phyloP scores from a whole-genome alignment of 352 stramenopile species.

The Phytopythium sindhum region DNA sequence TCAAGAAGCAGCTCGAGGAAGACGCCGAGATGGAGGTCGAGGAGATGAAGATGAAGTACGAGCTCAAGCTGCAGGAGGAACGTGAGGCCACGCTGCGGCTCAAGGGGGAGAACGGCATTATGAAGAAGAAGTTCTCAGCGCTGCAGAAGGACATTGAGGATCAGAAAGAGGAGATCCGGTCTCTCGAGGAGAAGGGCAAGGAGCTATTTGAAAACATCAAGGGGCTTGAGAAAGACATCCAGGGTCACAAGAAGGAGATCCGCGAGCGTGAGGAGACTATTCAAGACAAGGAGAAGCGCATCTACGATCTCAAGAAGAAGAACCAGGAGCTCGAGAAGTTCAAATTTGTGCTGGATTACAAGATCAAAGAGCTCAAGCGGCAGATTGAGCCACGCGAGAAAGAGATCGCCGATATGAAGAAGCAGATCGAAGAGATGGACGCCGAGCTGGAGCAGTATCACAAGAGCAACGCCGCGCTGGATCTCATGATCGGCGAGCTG shows the following conservation, averaged over 20 bases:
- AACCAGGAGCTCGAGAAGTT: slow-evolving; percentile 97
- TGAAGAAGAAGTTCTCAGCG: slow-evolving; percentile 96
- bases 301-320: slow-evolving; percentile 97
- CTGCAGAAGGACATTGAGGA: slow-evolving; percentile 94
- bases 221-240: slow-evolving; percentile 91
- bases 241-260: slow-evolving; percentile 92
- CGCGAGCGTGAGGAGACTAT: slow-evolving; percentile 93
- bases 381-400: slow-evolving; percentile 95
- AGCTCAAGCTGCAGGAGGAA: slow-evolving; percentile 88
- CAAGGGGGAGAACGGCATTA: slow-evolving; percentile 96
- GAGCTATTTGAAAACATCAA: slow-evolving; percentile 92
- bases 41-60: slow-evolving; percentile 90
- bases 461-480: slow-evolving; percentile 92
- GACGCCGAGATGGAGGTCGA: slow-evolving; percentile 94
- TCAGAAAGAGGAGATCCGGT: slow-evolving; percentile 92
- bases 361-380: slow-evolving; percentile 96
- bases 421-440: slow-evolving; percentile 96
- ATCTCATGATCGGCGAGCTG: slow-evolving; percentile 94
- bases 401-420: slow-evolving; percentile 94
- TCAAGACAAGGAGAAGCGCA: slow-evolving; percentile 95
- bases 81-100: slow-evolving; percentile 89
- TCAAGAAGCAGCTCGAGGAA: slow-evolving; percentile 91
- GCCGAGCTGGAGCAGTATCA: slow-evolving; percentile 93
- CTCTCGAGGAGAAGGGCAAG: slow-evolving; percentile 90
- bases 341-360: slow-evolving; percentile 97